A percentile compares a stretch with the other conserved stretches of the same genome.
phyloP scores from a whole-genome alignment of 805 yeast genomes.

The Wickerhamiella parazyma region DNA sequence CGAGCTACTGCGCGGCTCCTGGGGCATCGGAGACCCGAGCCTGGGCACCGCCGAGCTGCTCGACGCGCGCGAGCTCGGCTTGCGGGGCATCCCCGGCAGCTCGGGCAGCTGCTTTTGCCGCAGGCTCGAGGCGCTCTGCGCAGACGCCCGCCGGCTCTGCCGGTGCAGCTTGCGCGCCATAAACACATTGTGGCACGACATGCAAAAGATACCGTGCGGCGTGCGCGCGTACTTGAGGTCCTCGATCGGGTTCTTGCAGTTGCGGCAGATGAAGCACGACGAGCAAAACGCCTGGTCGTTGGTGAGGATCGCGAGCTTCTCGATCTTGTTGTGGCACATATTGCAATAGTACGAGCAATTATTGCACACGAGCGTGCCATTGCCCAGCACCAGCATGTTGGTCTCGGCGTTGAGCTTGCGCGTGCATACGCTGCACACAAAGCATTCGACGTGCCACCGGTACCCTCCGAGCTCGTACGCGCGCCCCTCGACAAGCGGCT shows the following conservation, averaged over 20 bases:
- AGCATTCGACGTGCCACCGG: conserved; percentile 92
- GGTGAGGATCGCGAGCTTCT: conserved; percentile 84
- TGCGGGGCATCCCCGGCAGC: conserved; percentile 13
- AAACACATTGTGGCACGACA: conserved; percentile 77
- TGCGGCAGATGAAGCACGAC: conserved; percentile 75
- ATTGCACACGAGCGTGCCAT: conserved; percentile 80
- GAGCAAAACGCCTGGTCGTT: conserved; percentile 94
- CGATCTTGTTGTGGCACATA: conserved; percentile 73
- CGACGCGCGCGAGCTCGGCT: neutral
- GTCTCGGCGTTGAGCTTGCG: conserved; percentile 71
- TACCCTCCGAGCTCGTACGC: conserved; percentile 92
- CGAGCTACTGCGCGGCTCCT: neutral
- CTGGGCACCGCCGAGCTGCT: conserved; percentile 4
- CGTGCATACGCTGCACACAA: conserved; percentile 75
- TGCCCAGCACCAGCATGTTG: conserved; percentile 81
- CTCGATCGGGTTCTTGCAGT: conserved; percentile 73
- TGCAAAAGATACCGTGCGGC: conserved; percentile 82
- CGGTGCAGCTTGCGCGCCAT: conserved; percentile 61
- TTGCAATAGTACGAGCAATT: conserved; percentile 86
- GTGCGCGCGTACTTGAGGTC: conserved; percentile 87
- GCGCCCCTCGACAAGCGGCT: conserved; percentile 58
- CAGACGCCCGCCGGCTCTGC: conserved; percentile 7
- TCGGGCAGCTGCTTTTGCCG: conserved; percentile 17
- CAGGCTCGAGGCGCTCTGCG: conserved; percentile 4
- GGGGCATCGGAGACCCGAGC: conserved; percentile 7